Evolutionary conservation across 2,329 filamentous ascomycete species (phyloP).

Genomic region (Colletotrichum sp.): DNA sequence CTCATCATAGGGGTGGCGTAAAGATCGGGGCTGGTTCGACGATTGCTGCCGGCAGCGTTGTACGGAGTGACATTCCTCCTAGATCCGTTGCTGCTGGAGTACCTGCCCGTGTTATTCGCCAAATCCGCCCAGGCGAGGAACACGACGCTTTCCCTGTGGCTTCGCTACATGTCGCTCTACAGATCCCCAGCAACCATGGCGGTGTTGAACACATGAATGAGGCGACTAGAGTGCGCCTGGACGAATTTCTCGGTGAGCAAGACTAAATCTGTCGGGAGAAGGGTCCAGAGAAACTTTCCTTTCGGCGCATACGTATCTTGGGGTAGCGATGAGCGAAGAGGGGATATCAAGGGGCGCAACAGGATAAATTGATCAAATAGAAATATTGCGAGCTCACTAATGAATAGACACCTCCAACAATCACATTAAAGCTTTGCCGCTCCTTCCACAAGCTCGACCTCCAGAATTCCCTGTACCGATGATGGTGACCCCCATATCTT

Average conservation of each 20-base stretch:
- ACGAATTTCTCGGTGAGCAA: not conserved
- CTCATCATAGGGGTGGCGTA: conserved; percentile 20
- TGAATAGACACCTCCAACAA: not conserved
- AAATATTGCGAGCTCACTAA: not conserved
- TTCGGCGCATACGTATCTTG: not conserved
- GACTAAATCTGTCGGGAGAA: not conserved
- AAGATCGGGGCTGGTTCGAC: conserved; percentile 33
- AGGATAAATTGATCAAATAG: not conserved
- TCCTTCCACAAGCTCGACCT: not conserved
- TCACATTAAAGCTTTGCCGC: conserved; percentile 33
- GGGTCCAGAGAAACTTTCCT: not conserved
- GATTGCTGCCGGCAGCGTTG: conserved; percentile 33
- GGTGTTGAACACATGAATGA: not conserved
- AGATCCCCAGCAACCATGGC: not conserved
- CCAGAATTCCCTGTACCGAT: not conserved
- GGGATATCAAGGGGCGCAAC: not conserved
- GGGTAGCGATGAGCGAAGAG: not conserved
- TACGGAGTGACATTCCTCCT: conserved; percentile 30
- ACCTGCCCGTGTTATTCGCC: conserved; percentile 20
- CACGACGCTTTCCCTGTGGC: not conserved
- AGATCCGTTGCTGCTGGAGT: conserved; percentile 29
- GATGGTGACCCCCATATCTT: not conserved
- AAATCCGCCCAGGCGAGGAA: not conserved
- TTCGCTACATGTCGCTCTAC: not conserved
- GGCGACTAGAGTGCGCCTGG: not conserved